Evolutionary conservation across 306 rosid species (phyloP).

Genomic region (Prinsepia uniflora): DNA sequence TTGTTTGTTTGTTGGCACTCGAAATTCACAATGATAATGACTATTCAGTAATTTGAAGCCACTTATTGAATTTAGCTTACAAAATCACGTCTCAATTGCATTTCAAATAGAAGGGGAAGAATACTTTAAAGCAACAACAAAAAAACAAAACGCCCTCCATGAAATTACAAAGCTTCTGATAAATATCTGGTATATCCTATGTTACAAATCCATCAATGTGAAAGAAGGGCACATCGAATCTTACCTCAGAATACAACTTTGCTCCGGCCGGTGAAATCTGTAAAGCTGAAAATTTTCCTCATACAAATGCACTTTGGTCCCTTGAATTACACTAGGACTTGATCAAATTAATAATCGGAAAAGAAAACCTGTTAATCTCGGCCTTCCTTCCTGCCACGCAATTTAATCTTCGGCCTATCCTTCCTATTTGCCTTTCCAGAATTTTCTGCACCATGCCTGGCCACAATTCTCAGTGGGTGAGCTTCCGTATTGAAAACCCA

Average conservation of each 20-base stretch:
- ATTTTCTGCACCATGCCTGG: constrained; percentile 37
- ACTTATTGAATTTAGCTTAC: background rate
- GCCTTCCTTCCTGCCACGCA: constrained; percentile 89
- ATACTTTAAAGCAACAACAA: background rate
- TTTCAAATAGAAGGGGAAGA: too few species aligned
- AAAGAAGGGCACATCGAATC: background rate
- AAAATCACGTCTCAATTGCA: background rate
- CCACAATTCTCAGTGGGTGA: constrained; percentile 74
- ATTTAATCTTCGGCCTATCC: constrained; percentile 36
- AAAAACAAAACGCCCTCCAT: background rate
- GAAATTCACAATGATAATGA: too few species aligned
- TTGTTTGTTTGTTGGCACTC: too few species aligned
- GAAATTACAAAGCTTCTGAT: constrained; percentile 16
- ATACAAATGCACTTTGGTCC: constrained; percentile 17
- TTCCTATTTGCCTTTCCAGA: constrained; percentile 34
- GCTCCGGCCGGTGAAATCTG: constrained; percentile 1
- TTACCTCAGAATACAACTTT: constrained; percentile 2
- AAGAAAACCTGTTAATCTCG: constrained; percentile 27
- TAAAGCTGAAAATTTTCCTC: constrained; percentile 15
- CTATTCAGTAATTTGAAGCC: background rate
- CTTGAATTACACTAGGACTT: constrained; percentile 29
- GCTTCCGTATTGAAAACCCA: constrained; percentile 99
- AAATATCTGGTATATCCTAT: constrained; percentile 28
- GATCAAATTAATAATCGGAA: constrained; percentile 23
- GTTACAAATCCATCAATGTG: constrained; percentile 30